Conservation (phyloP, 2,329 filamentous ascomycete species). For the Tolypocladium tundrense region DNA sequence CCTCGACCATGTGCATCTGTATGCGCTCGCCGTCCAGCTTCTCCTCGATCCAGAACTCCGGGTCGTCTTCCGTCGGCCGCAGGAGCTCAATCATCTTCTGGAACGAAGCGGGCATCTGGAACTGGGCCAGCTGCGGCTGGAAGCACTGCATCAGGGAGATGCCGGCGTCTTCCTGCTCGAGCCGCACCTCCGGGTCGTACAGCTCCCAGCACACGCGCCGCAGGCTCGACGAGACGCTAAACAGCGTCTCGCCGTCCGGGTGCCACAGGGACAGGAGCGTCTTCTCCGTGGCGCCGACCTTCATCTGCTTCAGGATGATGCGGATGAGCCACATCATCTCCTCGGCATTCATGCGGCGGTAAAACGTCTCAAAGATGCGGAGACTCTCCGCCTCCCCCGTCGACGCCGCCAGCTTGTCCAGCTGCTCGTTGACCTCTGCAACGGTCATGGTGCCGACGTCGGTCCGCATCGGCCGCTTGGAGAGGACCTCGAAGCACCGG, state of each 20-base stretch:
- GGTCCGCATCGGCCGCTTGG: conserved; percentile 68
- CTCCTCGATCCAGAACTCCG: conserved; percentile 92
- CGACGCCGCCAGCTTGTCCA: conserved; percentile 68
- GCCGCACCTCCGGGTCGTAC: conserved; percentile 57
- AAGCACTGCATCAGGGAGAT: conserved; percentile 89
- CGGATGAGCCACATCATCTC: conserved; percentile 92
- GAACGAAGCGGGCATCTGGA: conserved; percentile 70
- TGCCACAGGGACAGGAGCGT: conserved; percentile 81
- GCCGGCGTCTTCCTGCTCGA: conserved; percentile 65
- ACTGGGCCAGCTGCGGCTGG: conserved; percentile 89
- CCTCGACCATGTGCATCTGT: conserved; percentile 84
- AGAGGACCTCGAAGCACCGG: conserved; percentile 76
- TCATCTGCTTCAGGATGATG: conserved; percentile 76
- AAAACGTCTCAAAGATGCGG: conserved; percentile 73
- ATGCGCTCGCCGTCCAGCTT: conserved; percentile 96
- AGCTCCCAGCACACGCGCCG: conserved; percentile 93
- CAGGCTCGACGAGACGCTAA: conserved; percentile 85
- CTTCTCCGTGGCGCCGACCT: conserved; percentile 70
- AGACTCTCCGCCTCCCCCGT: conserved; percentile 76
- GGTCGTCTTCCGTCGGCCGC: conserved; percentile 56
- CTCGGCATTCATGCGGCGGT: conserved; percentile 82
- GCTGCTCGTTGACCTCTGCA: conserved; percentile 75
- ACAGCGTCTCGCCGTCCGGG: conserved; percentile 64
- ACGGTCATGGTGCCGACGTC: conserved; percentile 72
- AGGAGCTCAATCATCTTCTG: conserved; percentile 65